phyloP scores from a whole-genome alignment of 108 stramenopile genomes.

The Cyclotella atomus region DNA sequence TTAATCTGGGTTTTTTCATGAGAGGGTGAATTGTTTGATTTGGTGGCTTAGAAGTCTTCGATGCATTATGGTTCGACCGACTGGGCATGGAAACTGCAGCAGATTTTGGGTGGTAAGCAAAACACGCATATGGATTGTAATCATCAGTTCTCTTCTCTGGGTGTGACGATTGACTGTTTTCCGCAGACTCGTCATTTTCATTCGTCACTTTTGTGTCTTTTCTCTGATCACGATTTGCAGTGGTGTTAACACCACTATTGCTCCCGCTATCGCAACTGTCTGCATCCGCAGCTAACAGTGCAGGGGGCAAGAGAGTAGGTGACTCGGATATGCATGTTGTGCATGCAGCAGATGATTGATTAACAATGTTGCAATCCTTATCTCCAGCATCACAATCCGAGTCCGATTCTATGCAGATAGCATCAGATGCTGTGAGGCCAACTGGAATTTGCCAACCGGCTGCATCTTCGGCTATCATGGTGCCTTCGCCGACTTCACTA shows the following conservation, averaged over 20 bases:
- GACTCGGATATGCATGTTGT: too few relatives aligned
- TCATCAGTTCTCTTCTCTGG: not conserved
- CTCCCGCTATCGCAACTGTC: too few relatives aligned
- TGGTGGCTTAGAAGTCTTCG: not conserved
- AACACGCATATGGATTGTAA: constrained; percentile 59
- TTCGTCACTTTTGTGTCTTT: not conserved
- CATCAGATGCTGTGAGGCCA: not conserved
- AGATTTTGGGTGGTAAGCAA: constrained; percentile 36
- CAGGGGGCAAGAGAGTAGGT: too few relatives aligned
- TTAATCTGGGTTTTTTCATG: not conserved
- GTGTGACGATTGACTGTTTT: not conserved
- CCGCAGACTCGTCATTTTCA: not conserved
- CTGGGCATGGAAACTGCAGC: not conserved
- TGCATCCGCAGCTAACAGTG: too few relatives aligned
- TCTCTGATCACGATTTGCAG: not conserved
- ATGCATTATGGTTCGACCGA: not conserved
- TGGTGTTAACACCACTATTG: too few relatives aligned
- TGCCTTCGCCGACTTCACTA: too few relatives aligned
- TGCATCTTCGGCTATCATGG: too few relatives aligned
- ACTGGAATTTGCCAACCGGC: constrained; percentile 2
- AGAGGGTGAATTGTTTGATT: not conserved
- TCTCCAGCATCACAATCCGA: not conserved
- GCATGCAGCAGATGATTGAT: not conserved
- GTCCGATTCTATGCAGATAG: constrained; percentile 4
- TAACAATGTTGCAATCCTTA: not conserved